A percentile compares a stretch with the other conserved stretches of the same genome.
These are phyloP conservation scores for Darksidea phi DNA, from an alignment of 495 filamentous ascomycete species.

Conservation along the genomic window DNA sequence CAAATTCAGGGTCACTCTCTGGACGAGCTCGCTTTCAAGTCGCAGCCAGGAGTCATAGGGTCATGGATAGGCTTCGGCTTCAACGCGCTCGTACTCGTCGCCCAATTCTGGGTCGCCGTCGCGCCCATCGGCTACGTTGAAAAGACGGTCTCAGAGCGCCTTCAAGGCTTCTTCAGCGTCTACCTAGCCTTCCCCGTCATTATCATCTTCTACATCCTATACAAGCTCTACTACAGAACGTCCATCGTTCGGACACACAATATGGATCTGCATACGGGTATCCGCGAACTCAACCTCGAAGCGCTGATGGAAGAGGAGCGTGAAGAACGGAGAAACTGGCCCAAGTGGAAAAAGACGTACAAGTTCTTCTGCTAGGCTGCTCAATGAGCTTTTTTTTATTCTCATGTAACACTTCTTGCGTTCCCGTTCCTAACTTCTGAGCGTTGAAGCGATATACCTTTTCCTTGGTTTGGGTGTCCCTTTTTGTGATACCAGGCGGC, in stretches of 20 bases:
- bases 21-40: slow-evolving; percentile 74
- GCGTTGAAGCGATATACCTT: neutral
- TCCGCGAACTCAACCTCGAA: slow-evolving; percentile 77
- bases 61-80: slow-evolving; percentile 81
- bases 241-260: slow-evolving; percentile 60
- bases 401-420: neutral
- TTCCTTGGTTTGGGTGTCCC: slow-evolving; percentile 6
- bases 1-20: slow-evolving; percentile 63
- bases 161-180: slow-evolving; percentile 67
- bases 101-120: slow-evolving; percentile 91
- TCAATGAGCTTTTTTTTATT: neutral
- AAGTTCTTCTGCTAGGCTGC: slow-evolving; percentile 43
- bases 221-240: slow-evolving; percentile 77
- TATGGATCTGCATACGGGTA: slow-evolving; percentile 88
- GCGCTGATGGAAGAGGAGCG: slow-evolving; percentile 73
- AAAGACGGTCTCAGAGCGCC: slow-evolving; percentile 47
- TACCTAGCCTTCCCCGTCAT: slow-evolving; percentile 88
- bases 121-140: slow-evolving; percentile 65
- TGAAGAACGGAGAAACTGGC: slow-evolving; percentile 70
- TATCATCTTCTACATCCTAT: slow-evolving; percentile 67
- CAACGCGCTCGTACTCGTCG: slow-evolving; percentile 78
- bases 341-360: slow-evolving; percentile 79
- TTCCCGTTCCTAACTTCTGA: neutral
- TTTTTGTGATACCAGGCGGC: slow-evolving; percentile 22
- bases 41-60: slow-evolving; percentile 76